These are phyloP conservation scores for Colletotrichum trifolii DNA, from an alignment of 2,329 filamentous ascomycete genomes.

Conservation along the genomic window DNA sequence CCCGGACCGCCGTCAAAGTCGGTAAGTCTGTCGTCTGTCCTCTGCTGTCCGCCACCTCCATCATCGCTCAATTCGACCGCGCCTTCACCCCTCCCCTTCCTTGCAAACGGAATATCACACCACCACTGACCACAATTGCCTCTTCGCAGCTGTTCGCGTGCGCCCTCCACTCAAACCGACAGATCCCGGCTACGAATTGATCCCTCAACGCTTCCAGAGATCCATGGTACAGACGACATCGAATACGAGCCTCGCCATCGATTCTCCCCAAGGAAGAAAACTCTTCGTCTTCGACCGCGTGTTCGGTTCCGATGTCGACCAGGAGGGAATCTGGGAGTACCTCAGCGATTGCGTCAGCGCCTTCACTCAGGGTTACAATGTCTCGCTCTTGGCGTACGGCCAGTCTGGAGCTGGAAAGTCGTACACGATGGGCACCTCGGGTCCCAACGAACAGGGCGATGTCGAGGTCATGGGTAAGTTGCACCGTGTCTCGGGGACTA, in stretches of 20 bases:
- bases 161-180: slow-evolving; percentile 84
- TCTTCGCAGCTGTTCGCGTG: slow-evolving; percentile 82
- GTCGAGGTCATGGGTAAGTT: slow-evolving; percentile 80
- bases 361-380: slow-evolving; percentile 97
- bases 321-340: slow-evolving; percentile 95
- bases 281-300: slow-evolving; percentile 97
- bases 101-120: slow-evolving; percentile 7
- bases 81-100: slow-evolving; percentile 19
- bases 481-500: slow-evolving; percentile 8
- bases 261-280: slow-evolving; percentile 91
- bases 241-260: slow-evolving; percentile 85
- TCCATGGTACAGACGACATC: slow-evolving; percentile 92
- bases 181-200: slow-evolving; percentile 94
- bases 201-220: slow-evolving; percentile 93
- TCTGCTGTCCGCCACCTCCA: slow-evolving; percentile 8
- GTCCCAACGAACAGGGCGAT: slow-evolving; percentile 80
- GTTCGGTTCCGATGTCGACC: slow-evolving; percentile 83
- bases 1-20: slow-evolving; percentile 93
- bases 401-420: slow-evolving; percentile 98
- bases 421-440: slow-evolving; percentile 98
- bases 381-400: slow-evolving; percentile 95
- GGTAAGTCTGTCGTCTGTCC: slow-evolving; percentile 69
- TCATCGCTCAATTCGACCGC: background rate
- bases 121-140: slow-evolving; percentile 28
- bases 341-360: slow-evolving; percentile 88